phyloP scores from a whole-genome alignment of 2,329 filamentous ascomycete species.

The Simplicillium sp. region DNA sequence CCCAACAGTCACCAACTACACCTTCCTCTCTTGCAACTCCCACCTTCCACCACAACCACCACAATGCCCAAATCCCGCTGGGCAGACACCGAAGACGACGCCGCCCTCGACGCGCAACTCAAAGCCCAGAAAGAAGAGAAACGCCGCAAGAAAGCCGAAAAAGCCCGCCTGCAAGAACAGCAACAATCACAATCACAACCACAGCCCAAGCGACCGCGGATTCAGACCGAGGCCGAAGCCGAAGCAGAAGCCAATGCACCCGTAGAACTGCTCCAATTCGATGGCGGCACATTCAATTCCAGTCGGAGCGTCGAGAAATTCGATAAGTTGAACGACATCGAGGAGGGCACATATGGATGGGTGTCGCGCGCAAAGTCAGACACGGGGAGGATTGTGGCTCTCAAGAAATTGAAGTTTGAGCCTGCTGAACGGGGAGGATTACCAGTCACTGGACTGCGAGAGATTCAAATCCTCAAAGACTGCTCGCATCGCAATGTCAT shows the following conservation, averaged over 20 bases:
- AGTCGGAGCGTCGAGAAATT: slow-evolving; percentile 79
- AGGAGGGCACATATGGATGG: slow-evolving; percentile 93
- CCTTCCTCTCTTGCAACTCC: too few relatives aligned
- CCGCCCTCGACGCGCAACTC: slow-evolving; percentile 59
- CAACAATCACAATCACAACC: neutral
- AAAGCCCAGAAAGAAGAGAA: slow-evolving; percentile 85
- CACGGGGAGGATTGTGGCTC: slow-evolving; percentile 73
- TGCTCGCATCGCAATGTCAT: slow-evolving; percentile 80
- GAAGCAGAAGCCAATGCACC: slow-evolving; percentile 15
- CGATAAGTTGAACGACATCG: slow-evolving; percentile 90
- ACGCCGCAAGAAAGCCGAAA: slow-evolving; percentile 73
- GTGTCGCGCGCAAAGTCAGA: slow-evolving; percentile 74
- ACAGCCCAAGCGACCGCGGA: slow-evolving; percentile 18
- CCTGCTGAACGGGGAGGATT: slow-evolving; percentile 63
- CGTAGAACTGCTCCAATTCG: slow-evolving; percentile 61
- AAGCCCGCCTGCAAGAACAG: slow-evolving; percentile 57
- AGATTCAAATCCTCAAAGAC: slow-evolving; percentile 84
- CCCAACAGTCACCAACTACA: neutral
- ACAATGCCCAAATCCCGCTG: slow-evolving; percentile 66
- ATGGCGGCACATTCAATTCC: slow-evolving; percentile 55
- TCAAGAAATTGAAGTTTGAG: slow-evolving; percentile 92
- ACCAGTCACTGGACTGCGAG: slow-evolving; percentile 83
- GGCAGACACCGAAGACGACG: slow-evolving; percentile 78
- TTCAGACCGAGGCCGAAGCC: slow-evolving; percentile 17
- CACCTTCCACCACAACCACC: slow-evolving; percentile 47